Evolutionary conservation across 129 eudicot species (phyloP), one percentile per base, ranked within the genome.

Genomic region (Ambrosia artemisiifolia): DNA sequence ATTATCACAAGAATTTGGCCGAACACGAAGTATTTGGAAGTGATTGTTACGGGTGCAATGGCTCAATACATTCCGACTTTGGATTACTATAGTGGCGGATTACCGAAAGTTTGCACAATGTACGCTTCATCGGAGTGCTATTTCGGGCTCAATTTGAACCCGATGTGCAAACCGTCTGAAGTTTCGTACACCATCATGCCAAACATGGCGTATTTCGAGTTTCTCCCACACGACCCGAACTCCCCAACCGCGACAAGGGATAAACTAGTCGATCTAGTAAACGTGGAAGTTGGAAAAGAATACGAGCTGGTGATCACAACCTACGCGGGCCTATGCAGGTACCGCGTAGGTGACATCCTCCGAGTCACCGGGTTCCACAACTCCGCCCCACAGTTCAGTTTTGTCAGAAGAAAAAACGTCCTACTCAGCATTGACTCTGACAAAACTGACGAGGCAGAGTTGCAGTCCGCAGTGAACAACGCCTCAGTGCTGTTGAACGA

Each of bases 151-250:
- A 92, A 92, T 48, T 85, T 92, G n/a, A 92, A 89, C 81, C 98
- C 98, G 49, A 89, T 92, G 96, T 81, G 87, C 71, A 87, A 89
- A 68, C 96, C 98, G 0, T 75, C 95, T 0, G 88, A 92, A 65
- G 98, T 92, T 4, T 92, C 96, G 0, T 92, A 92, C 75, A 92
- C 98, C 57, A 89, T 92, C 84, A 92, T 92, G 98, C 98, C 98
- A 5, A 92, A 92, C 88, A 89, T 92, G 98, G 98, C 88, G 17
- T 92, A 92, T 75, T 92, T 92, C 66, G 98, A 92, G 86, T 92
- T 92, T 69, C 73, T 92, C 12, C 95, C 96, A 1, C 84, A 86
- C 43, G 94, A 82, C n/a, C 80, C 87, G 8, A 67, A 67, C 78
- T 77, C 89, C 2, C 10, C 64, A 6, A 69, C 86, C 0, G 75